Evolutionary conservation across 2,329 filamentous ascomycete genomes (phyloP).

Genomic region (Atkinsonella hypoxylon): DNA sequence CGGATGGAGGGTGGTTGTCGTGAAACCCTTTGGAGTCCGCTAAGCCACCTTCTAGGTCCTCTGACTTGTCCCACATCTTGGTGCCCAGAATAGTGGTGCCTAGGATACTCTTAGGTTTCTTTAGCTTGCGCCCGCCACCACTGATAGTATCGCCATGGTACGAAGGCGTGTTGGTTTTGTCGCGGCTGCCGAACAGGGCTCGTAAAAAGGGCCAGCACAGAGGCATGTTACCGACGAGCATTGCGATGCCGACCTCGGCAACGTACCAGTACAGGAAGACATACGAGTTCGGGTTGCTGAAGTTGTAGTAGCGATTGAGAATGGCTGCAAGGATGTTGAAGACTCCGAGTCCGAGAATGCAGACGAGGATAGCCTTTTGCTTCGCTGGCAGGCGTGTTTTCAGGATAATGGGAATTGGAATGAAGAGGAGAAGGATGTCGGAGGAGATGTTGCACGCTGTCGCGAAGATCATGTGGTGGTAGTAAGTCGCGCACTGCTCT

Average conservation of each 20-base stretch:
- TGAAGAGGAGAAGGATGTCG: conserved; percentile 31
- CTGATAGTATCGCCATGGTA: conserved; percentile 12
- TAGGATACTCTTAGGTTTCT: conserved; percentile 7
- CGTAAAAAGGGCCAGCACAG: conserved; percentile 46
- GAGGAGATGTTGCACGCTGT: conserved; percentile 35
- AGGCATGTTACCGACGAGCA: conserved; percentile 49
- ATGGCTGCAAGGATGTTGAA: conserved; percentile 44
- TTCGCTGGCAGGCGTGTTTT: conserved; percentile 25
- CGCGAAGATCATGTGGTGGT: conserved; percentile 33
- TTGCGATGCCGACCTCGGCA: conserved; percentile 44
- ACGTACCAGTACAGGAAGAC: conserved; percentile 50
- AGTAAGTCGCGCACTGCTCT: conserved; percentile 32
- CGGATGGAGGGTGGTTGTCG: background rate
- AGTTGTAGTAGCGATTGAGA: conserved; percentile 51
- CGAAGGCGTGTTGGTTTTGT: conserved; percentile 13
- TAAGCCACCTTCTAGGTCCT: conserved; percentile 13
- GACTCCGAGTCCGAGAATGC: conserved; percentile 43
- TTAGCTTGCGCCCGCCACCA: conserved; percentile 6
- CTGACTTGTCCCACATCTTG: conserved; percentile 19
- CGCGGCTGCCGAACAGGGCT: conserved; percentile 20
- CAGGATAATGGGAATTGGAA: conserved; percentile 32
- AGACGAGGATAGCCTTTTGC: conserved; percentile 40
- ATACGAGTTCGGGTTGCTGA: conserved; percentile 40
- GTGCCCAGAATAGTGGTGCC: conserved; percentile 10
- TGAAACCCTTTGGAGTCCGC: background rate